Conservation (phyloP, 2,329 filamentous ascomycete species). For the Polychaeton citri region DNA sequence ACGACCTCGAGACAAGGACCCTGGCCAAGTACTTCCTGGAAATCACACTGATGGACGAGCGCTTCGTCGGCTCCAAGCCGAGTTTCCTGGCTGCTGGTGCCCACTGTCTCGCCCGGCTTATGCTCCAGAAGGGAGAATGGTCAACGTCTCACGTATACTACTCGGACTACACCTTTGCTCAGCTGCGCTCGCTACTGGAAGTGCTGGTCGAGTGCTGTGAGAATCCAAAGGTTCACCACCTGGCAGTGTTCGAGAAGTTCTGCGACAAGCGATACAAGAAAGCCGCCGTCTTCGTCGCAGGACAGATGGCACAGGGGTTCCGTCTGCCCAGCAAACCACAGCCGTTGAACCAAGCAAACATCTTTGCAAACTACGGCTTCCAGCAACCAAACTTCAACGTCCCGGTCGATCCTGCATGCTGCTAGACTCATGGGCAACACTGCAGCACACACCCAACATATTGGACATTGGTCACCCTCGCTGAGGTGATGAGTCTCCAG, state of each 20-base stretch:
- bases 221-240: constrained; percentile 66
- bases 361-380: no score
- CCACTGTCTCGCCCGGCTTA: constrained; percentile 78
- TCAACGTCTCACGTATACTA: constrained; percentile 73
- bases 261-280: constrained; percentile 75
- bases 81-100: constrained; percentile 86
- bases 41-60: constrained; percentile 93
- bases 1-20: constrained; percentile 88
- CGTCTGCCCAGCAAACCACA: constrained; percentile 27
- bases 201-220: constrained; percentile 83
- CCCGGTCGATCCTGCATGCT: background rate
- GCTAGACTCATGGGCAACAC: background rate
- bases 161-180: constrained; percentile 79
- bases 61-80: constrained; percentile 80
- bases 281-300: constrained; percentile 66
- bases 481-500: no score
- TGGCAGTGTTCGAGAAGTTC: constrained; percentile 86
- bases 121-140: constrained; percentile 88
- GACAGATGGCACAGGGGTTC: constrained; percentile 53
- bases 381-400: no score
- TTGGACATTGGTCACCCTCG: no score
- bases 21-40: constrained; percentile 97
- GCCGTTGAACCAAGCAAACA: no score
- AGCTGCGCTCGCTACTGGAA: constrained; percentile 63
- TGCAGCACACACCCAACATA: background rate